These are phyloP conservation scores for Ogataea pignaliae DNA, from an alignment of 805 yeast species.

Conservation along the genomic window DNA sequence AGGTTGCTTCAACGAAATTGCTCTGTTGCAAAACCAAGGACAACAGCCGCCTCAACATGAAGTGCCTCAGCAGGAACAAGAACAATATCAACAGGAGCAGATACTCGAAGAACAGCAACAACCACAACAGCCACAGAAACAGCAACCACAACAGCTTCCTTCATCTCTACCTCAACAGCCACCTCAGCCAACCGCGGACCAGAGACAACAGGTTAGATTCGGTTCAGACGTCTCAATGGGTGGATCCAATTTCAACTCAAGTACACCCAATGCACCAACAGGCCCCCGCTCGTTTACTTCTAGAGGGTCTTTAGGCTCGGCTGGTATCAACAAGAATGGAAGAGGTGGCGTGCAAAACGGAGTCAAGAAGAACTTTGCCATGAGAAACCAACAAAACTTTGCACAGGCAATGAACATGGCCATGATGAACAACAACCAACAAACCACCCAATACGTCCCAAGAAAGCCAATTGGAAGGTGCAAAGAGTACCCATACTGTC, in stretches of 20 bases:
- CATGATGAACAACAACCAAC: constrained; percentile 20
- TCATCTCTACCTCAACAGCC: constrained; percentile 13
- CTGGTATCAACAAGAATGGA: neutral
- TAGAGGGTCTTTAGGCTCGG: no score
- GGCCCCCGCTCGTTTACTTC: constrained; percentile 20
- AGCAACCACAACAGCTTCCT: constrained; percentile 3
- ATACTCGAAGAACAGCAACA: constrained; percentile 9
- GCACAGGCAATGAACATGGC: constrained; percentile 38
- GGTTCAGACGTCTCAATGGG: neutral
- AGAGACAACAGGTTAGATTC: constrained; percentile 28
- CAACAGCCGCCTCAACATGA: constrained; percentile 9
- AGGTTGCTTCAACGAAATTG: constrained; percentile 53
- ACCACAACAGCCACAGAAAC: constrained; percentile 14
- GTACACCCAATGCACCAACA: constrained; percentile 10
- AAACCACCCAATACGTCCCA: constrained; percentile 35
- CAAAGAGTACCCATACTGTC: constrained; percentile 66
- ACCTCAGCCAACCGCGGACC: constrained; percentile 2
- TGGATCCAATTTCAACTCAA: neutral
- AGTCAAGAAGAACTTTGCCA: constrained; percentile 27
- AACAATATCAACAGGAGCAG: constrained; percentile 1
- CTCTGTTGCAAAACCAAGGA: constrained; percentile 27
- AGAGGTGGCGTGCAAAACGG: constrained; percentile 1
- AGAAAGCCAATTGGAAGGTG: constrained; percentile 61
- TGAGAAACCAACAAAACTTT: constrained; percentile 38
- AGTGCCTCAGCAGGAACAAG: constrained; percentile 7